Evolutionary conservation across 805 yeast genomes (phyloP), one percentile per base, ranked within the genome.

Genomic region (Saturnispora gosingensis): DNA sequence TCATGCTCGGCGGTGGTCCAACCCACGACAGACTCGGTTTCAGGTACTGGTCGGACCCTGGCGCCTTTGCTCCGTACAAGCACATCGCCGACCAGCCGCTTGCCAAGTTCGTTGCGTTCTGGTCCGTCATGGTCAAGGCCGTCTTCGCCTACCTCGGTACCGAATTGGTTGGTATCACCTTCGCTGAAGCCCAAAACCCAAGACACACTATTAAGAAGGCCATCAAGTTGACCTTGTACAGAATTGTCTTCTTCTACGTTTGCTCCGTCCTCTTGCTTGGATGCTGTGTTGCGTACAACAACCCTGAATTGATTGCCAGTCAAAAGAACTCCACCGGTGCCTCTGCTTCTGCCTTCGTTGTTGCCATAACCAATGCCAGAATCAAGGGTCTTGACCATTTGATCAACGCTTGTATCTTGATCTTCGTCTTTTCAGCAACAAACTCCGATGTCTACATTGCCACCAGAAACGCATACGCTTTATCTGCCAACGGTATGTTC

Each of bases 321-420:
- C 74, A 79, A 16, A 54, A 45, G 24, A 74, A 80, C 48, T 50
- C 68, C n/a, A 68, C 78, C 2, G 70, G 74, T 42, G 88, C 90
- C 2, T 75, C 83, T 40, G 89, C 91, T 20, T 84, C 93, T 15
- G 95, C 96, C 39, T 87, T 86, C 61, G 90, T 86, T 49, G 82
- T 86, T 61, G 96, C 95, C 46, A 82, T 87, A 61, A 76, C 76
- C 55, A 77, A 76, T 58, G 85, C 88, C 16, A 66, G 73, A 18
- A 85, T 87, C 55, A 60, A 64, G 8, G 90, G 80, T 0, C 70
- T 88, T 55, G 89, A 89, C 38, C 85, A 83, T 58, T 75, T 88
- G 46, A 72, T 88, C 61, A 88, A 88, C 65, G 91, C 83, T 2
- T 81, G 87, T 65, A 83, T 88, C 58, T 67, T 88, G 61, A 67